Base-by-base conservation (phyloP, 78 protist genomes). In the Dictyostelium intermedium region DNA sequence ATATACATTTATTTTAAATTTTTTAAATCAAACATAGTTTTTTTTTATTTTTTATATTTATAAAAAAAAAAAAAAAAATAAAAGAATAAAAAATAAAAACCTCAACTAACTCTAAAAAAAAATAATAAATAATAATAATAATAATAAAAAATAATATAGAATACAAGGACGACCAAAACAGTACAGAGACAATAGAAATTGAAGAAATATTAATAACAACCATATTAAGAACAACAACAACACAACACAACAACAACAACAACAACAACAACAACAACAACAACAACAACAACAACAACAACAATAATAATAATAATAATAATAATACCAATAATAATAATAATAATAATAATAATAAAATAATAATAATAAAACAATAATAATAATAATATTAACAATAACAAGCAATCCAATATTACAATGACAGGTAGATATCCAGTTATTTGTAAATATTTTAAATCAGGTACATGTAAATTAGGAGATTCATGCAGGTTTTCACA, bases 391-490 rank as follows among this genome's bases (percentile, higher is more conserved):
- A 60, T 20, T 60, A 66, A 66, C 9, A 25, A 66, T 6, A 66
- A 27, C 30, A 66, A 27, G n/a, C n/a, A n/a, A n/a, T n/a, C n/a
- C 9, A 66, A 66, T 9, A 30, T 27, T 13, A 30, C 20, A 70
- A 70, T 70, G 73, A 91, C 81, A 39, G 77, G 77, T 13, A 84
- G 96, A 53, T 83, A 92, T n/a, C 79, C 80, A 34, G 91, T 80
- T 5, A 73, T 85, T 70, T 92, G 96, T 74, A 92, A 85, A 92
- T 92, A 92, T 35, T 92, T 70, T 78, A 82, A 85, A 72, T 92
- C 91, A 32, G 96, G 96, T 10, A 92, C 96, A 37, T 92, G 96
- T 69, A 92, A 92, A 80, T 27, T 92, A 50, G 96, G 92, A 5
- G 96, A 92, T 53, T 66, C 80, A 27, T 92, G 96, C 53, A 39